Conservation (phyloP, 345 rosid genomes). For the Nephelium lappaceum region DNA sequence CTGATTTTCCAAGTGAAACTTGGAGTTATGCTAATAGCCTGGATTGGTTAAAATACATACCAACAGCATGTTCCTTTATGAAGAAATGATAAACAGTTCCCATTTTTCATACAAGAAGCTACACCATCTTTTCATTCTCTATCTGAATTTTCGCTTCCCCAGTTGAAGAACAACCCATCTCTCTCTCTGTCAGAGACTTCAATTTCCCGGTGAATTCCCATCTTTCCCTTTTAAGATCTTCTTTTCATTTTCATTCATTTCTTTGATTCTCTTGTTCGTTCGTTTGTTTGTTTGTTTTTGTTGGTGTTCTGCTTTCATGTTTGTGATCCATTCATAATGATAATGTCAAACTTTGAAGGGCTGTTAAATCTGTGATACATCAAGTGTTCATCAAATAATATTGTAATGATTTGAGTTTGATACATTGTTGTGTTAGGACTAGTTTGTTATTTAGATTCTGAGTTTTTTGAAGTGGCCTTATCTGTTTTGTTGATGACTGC, state of each 20-base stretch:
- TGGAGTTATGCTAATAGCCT: background rate
- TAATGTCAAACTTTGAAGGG: too few species aligned
- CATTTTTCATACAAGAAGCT: background rate
- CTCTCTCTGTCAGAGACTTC: background rate
- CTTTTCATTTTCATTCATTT: background rate
- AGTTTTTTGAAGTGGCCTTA: background rate
- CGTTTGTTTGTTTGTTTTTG: too few species aligned
- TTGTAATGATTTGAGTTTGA: background rate
- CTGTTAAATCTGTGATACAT: too few species aligned
- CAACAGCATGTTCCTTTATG: background rate
- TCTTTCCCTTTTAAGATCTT: background rate
- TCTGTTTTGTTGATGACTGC: background rate
- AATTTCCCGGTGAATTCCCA: constrained; percentile 10
- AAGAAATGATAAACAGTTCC: background rate
- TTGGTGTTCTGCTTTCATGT: background rate
- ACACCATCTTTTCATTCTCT: background rate
- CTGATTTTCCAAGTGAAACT: background rate
- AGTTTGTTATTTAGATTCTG: background rate
- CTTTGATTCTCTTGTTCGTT: background rate
- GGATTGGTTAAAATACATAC: background rate
- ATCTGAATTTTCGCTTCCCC: constrained; percentile 1
- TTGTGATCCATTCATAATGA: background rate
- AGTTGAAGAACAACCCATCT: background rate
- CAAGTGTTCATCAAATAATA: background rate
- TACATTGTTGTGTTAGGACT: background rate